These are phyloP conservation scores for Aureobasidium mangrovei DNA, from an alignment of 2,329 filamentous ascomycete species.

Conservation along the genomic window DNA sequence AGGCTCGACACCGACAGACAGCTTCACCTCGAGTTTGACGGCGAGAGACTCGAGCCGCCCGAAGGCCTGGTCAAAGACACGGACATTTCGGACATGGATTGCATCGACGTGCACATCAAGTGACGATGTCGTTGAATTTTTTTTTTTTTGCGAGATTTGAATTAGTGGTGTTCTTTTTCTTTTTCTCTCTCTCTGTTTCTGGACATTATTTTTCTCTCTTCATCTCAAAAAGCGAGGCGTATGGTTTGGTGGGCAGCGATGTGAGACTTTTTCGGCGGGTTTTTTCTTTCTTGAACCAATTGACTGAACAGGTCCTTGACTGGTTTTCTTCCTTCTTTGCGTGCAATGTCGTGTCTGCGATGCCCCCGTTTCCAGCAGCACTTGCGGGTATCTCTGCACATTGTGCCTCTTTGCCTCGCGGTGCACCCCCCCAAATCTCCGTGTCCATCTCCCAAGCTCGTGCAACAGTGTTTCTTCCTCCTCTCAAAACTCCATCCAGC, in stretches of 20 bases:
- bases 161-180: not conserved
- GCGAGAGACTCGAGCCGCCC: slow-evolving; percentile 58
- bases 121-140: slow-evolving; percentile 22
- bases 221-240: no score
- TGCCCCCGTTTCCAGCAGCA: no score
- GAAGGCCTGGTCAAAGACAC: slow-evolving; percentile 53
- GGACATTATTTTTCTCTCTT: no score
- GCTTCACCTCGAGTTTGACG: slow-evolving; percentile 64
- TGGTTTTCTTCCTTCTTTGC: no score
- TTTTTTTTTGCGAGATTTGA: not conserved
- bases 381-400: no score
- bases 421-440: not conserved
- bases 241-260: no score
- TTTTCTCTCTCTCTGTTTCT: not conserved
- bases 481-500: not conserved
- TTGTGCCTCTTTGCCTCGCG: no score
- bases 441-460: not conserved
- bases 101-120: slow-evolving; percentile 63
- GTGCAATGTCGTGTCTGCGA: no score
- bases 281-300: no score
- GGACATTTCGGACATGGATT: slow-evolving; percentile 67
- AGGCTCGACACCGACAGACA: slow-evolving; percentile 43
- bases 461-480: not conserved
- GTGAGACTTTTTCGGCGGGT: no score
- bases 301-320: no score